Evolutionary conservation across 441 rosid genomes (phyloP), one percentile per base, ranked within the genome.

Genomic region (Pelargonium australe): DNA sequence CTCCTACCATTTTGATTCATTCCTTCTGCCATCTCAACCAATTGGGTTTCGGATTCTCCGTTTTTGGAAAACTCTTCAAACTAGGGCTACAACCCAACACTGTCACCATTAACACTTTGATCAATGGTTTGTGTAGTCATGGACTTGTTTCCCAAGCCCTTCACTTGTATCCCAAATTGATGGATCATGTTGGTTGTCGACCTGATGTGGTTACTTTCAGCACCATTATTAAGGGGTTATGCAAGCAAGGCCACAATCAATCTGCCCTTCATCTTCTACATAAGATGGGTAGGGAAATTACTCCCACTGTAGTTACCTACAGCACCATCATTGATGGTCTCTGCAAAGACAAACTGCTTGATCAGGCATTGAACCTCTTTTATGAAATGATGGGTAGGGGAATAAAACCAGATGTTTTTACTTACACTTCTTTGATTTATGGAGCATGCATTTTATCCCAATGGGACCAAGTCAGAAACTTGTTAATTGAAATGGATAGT

Each of bases 251-350:
- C 1, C 51, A 45, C 0, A 45, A 0, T 45, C 10, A 9, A 7
- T 12, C 10, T 6, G 51, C 51, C 51, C 2, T 45, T 45, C 51
- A 1, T 1, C 51, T 45, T 45, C 12, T 45, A 0, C 51, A 1
- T 20, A 20, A 20, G 23, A 20, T 20, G 23, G 23, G n/a, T n/a
- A n/a, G n/a, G n/a, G n/a, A n/a, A n/a, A n/a, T n/a, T n/a, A n/a
- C n/a, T n/a, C n/a, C 49, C 5, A 44, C 5, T 44, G 49, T 68
- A 12, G 14, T 62, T 6, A 58, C 62, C 3, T 77, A 67, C 51
- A 70, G 58, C 72, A 14, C 72, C 61, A 47, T 81, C 40, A 69
- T 82, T 60, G 68, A 79, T 73, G 75, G 74, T 11, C 74, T 70
- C 40, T 75, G 75, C 41, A 79, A 67, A 57, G 41, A 20, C 16